Percentiles rank a stretch among this genome's conserved stretches.
Conservation (phyloP, 108 stramenopile genomes). For the Cyclotella kingstonii region DNA sequence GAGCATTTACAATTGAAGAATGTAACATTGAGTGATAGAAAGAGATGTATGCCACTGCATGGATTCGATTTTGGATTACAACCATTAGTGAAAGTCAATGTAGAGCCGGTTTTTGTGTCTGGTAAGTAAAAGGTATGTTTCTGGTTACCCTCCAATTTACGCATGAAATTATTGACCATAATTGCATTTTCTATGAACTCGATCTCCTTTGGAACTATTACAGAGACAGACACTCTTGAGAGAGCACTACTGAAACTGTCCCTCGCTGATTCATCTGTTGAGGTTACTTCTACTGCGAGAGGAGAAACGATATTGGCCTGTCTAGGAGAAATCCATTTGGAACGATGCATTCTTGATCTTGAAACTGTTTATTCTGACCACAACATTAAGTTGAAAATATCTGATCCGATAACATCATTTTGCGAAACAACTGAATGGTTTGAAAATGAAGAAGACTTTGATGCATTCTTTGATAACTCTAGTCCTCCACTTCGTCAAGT, state of each 20-base stretch:
- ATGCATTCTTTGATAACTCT: slow-evolving; percentile 43
- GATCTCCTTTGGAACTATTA: not conserved
- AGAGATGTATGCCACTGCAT: slow-evolving; percentile 67
- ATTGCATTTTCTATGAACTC: no score
- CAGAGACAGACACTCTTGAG: slow-evolving; percentile 68
- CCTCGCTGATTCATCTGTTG: slow-evolving; percentile 82
- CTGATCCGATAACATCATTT: slow-evolving; percentile 86
- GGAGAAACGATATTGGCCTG: slow-evolving; percentile 82
- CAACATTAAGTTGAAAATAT: slow-evolving; percentile 68
- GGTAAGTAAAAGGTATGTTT: slow-evolving; percentile 17
- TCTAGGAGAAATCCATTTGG: slow-evolving; percentile 85
- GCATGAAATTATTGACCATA: no score
- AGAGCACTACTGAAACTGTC: slow-evolving; percentile 70
- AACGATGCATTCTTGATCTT: slow-evolving; percentile 84
- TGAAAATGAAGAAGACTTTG: slow-evolving; percentile 64
- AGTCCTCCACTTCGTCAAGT: slow-evolving; percentile 62
- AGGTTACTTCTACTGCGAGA: slow-evolving; percentile 81
- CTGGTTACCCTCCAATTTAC: not conserved
- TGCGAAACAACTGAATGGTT: slow-evolving; percentile 86
- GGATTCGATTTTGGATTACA: slow-evolving; percentile 72
- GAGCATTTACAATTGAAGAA: slow-evolving; percentile 83
- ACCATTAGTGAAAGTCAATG: slow-evolving; percentile 88
- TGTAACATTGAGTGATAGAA: slow-evolving; percentile 63
- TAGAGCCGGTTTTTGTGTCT: slow-evolving; percentile 67
- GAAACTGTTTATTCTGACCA: slow-evolving; percentile 65